Evolutionary conservation across 164 flowering plant genomes (phyloP).

Genomic region (Euptelea pleiosperma): DNA sequence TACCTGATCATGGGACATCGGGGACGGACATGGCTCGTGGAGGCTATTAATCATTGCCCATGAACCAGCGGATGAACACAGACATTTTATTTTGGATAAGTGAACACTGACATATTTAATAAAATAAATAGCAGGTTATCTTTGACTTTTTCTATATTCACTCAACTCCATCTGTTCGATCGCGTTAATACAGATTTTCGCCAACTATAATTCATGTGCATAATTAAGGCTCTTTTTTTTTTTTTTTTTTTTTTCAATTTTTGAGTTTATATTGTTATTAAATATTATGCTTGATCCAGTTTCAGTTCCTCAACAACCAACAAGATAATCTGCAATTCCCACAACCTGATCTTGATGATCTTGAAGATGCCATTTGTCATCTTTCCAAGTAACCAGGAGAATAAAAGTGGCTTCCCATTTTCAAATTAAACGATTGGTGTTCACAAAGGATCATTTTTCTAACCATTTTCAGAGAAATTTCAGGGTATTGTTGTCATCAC

Average conservation of each 20-base stretch:
- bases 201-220: too few relatives aligned
- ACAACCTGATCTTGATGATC: neutral
- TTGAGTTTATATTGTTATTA: too few relatives aligned
- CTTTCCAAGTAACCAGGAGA: too few relatives aligned
- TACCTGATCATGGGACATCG: slow-evolving; percentile 7
- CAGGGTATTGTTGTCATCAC: slow-evolving; percentile 7
- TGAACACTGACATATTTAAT: too few relatives aligned
- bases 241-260: too few relatives aligned
- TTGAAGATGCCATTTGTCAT: too few relatives aligned
- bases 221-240: too few relatives aligned
- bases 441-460: neutral
- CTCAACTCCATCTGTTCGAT: neutral
- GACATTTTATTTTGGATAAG: slow-evolving; percentile 1
- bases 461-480: too few relatives aligned
- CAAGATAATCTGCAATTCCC: neutral
- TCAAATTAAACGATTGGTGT: neutral
- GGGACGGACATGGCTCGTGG: slow-evolving; percentile 17
- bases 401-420: neutral
- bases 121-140: neutral
- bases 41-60: slow-evolving; percentile 8
- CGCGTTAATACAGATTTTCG: too few relatives aligned
- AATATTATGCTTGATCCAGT: too few relatives aligned
- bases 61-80: slow-evolving; percentile 1
- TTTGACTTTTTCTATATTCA: too few relatives aligned
- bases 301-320: neutral